Evolutionary conservation across 805 yeast genomes (phyloP).

Genomic region (Phaffomyces antillensis): DNA sequence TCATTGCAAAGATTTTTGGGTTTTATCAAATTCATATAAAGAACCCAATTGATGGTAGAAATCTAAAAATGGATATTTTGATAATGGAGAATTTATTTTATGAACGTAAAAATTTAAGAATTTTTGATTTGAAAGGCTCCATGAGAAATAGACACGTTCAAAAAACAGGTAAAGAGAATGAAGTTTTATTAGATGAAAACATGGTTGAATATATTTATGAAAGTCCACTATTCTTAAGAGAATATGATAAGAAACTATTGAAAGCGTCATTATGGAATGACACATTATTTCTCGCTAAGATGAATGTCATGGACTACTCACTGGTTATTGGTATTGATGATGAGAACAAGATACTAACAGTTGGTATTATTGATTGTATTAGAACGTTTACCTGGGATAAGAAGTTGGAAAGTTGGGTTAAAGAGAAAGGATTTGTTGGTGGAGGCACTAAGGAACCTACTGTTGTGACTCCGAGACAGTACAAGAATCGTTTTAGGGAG

Average conservation of each 20-base stretch:
- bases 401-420: constrained; percentile 97
- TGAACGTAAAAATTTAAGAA: constrained; percentile 70
- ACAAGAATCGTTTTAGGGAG: constrained; percentile 87
- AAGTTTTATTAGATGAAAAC: constrained; percentile 90
- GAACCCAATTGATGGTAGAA: constrained; percentile 67
- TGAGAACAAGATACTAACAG: constrained; percentile 62
- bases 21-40: constrained; percentile 89
- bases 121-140: constrained; percentile 94
- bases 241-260: constrained; percentile 78
- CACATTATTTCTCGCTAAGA: constrained; percentile 84
- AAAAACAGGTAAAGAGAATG: constrained; percentile 93
- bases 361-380: constrained; percentile 91
- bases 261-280: constrained; percentile 93
- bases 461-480: constrained; percentile 94
- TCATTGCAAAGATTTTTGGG: constrained; percentile 90
- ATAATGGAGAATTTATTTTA: constrained; percentile 95
- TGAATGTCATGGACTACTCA: constrained; percentile 99
- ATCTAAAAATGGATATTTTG: constrained; percentile 79
- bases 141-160: constrained; percentile 96
- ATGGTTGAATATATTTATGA: constrained; percentile 98
- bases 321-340: constrained; percentile 86
- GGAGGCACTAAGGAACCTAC: constrained; percentile 92
- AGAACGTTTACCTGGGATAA: constrained; percentile 98
- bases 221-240: constrained; percentile 89
- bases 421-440: constrained; percentile 86